phyloP scores from a whole-genome alignment of 805 yeast genomes.

The Saturnispora halmiae region DNA sequence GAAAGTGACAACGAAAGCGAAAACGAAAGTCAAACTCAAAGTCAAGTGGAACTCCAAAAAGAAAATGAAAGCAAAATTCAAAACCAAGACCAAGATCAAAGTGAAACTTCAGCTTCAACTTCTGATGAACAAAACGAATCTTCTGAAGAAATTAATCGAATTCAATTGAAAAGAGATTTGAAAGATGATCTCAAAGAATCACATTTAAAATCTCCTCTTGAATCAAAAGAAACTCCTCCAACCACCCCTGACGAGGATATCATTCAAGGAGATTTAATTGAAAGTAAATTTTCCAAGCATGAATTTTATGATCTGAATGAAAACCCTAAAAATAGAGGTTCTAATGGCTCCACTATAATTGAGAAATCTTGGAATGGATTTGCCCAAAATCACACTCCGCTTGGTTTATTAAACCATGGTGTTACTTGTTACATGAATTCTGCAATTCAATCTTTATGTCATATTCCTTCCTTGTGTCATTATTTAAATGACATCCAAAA shows the following conservation, averaged over 20 bases:
- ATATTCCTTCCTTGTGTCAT: slow-evolving; percentile 83
- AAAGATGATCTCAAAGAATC: slow-evolving; percentile 25
- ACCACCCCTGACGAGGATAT: slow-evolving; percentile 15
- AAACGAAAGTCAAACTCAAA: slow-evolving; percentile 5
- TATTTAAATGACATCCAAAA: slow-evolving; percentile 60
- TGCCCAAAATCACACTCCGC: slow-evolving; percentile 41
- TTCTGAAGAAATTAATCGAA: slow-evolving; percentile 2
- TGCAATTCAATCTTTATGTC: slow-evolving; percentile 84
- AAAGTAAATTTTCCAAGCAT: slow-evolving; percentile 19
- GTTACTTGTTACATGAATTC: slow-evolving; percentile 96
- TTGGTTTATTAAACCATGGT: slow-evolving; percentile 81
- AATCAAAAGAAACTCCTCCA: slow-evolving; percentile 15
- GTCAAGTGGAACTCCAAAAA: too few relatives aligned
- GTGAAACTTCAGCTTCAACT: slow-evolving; percentile 1
- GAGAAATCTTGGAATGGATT: slow-evolving; percentile 64
- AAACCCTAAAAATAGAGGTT: slow-evolving; percentile 49
- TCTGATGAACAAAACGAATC: neutral
- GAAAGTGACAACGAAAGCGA: slow-evolving; percentile 8
- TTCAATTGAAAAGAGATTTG: slow-evolving; percentile 22
- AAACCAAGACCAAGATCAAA: slow-evolving; percentile 1
- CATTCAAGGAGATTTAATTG: slow-evolving; percentile 14
- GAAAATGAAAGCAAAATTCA: too few relatives aligned
- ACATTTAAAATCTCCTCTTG: slow-evolving; percentile 12
- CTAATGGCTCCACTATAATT: slow-evolving; percentile 49
- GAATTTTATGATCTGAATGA: slow-evolving; percentile 56